A percentile compares a stretch with the other conserved stretches of the same genome.
Evolutionary conservation across 805 yeast species (phyloP).

Genomic region (Lipomyces kockii): DNA sequence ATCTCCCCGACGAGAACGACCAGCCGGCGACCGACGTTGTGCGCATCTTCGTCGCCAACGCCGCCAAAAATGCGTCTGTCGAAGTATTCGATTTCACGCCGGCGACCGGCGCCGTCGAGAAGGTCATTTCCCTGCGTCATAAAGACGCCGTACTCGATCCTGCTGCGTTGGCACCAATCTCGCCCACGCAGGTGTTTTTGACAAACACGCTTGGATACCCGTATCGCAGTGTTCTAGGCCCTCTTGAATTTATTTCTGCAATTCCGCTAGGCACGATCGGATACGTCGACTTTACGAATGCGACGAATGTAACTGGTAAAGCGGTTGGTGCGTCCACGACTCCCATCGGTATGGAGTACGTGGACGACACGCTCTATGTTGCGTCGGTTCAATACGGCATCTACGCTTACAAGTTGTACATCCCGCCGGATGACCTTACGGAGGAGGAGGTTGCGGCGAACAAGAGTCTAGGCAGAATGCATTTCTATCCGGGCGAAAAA

Average conservation of each 20-base stretch:
- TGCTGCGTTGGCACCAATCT: conserved; percentile 25
- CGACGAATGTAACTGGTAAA: conserved; percentile 34
- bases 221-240: conserved; percentile 14
- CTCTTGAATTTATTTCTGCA: conserved; percentile 28
- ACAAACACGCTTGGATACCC: conserved; percentile 36
- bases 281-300: conserved; percentile 33
- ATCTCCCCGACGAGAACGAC: conserved; percentile 12
- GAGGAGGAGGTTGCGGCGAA: conserved; percentile 31
- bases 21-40: conserved; percentile 7
- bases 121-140: conserved; percentile 29
- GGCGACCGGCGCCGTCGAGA: conserved; percentile 15
- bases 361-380: conserved; percentile 27
- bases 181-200: conserved; percentile 31
- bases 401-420: conserved; percentile 29
- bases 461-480: conserved; percentile 31
- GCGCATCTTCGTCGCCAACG: conserved; percentile 33
- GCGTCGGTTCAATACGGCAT: conserved; percentile 31
- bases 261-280: conserved; percentile 35
- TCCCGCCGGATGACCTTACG: conserved; percentile 30
- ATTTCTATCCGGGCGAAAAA: conserved; percentile 35
- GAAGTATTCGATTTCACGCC: conserved; percentile 32
- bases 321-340: conserved; percentile 32
- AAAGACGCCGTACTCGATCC: conserved; percentile 34
- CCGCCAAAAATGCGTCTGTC: conserved; percentile 33
- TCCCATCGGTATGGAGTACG: conserved; percentile 34